A percentile compares a stretch with the other conserved stretches of the same genome.
Evolutionary conservation across 1,284 basidiomycete genomes (phyloP).

Genomic region (Psilocybe mexicana): DNA sequence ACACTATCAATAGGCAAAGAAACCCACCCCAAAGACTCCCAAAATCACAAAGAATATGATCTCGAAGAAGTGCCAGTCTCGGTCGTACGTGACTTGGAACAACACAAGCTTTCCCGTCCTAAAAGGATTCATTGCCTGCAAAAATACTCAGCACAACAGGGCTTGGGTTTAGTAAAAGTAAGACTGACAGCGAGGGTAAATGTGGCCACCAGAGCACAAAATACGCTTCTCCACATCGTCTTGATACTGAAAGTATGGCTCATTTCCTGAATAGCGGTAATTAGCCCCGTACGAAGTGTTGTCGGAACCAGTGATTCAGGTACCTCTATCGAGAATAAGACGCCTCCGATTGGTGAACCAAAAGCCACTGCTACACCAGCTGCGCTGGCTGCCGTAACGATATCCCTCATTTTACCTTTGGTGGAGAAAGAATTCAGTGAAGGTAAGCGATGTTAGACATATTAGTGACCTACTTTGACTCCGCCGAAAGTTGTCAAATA

Average conservation of each 20-base stretch:
- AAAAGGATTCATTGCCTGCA: conserved; percentile 95
- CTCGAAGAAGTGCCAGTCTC: conserved; percentile 99
- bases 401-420: conserved; percentile 92
- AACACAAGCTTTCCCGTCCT: conserved; percentile 97
- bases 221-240: conserved; percentile 98
- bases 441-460: neutral
- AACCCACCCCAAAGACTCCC: conserved; percentile 89
- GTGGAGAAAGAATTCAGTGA: conserved; percentile 4
- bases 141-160: neutral
- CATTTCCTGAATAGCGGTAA: conserved; percentile 76
- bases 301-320: conserved; percentile 8
- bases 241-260: conserved; percentile 94
- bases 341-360: conserved; percentile 96
- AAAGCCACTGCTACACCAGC: conserved; percentile 98
- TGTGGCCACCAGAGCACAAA: conserved; percentile 96
- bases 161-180: neutral
- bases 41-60: conserved; percentile 95
- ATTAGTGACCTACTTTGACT: conserved; percentile 72
- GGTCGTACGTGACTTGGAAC: conserved; percentile 96
- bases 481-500: conserved; percentile 81
- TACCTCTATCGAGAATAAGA: conserved; percentile 89
- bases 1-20: conserved; percentile 6
- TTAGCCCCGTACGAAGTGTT: neutral
- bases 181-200: conserved; percentile 87
- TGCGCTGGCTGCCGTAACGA: conserved; percentile 93